These are phyloP conservation scores for Lenzites betulinus DNA, from an alignment of 768 basidiomycete genomes.

Conservation along the genomic window DNA sequence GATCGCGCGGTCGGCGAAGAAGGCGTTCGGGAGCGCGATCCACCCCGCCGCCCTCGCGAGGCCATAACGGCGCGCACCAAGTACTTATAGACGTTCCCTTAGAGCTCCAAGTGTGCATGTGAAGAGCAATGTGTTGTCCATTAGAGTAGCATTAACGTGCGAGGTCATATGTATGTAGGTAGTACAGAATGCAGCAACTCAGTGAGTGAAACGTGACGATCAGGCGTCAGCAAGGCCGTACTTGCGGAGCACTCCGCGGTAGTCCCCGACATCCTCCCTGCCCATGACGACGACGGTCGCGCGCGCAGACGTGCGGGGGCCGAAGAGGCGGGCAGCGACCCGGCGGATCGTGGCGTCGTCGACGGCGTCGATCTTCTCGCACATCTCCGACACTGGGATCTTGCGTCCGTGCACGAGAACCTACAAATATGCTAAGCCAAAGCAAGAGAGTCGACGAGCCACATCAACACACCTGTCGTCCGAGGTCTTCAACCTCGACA, in stretches of 20 bases:
- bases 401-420: constrained; percentile 86
- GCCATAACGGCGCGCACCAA: neutral
- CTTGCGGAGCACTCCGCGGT: constrained; percentile 60
- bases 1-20: neutral
- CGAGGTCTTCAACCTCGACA: constrained; percentile 86
- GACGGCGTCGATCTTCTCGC: constrained; percentile 78
- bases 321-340: constrained; percentile 77
- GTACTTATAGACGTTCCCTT: neutral
- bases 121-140: neutral
- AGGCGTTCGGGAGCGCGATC: neutral
- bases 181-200: neutral
- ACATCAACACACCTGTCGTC: constrained; percentile 66
- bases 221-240: constrained; percentile 57
- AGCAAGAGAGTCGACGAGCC: neutral
- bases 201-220: neutral
- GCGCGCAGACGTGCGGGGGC: constrained; percentile 58
- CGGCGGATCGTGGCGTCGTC: constrained; percentile 68
- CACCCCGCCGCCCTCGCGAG: neutral
- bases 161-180: neutral
- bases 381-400: constrained; percentile 90
- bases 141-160: neutral
- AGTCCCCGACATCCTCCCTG: constrained; percentile 72
- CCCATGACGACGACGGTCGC: constrained; percentile 87
- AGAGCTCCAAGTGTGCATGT: neutral
- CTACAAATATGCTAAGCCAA: constrained; percentile 37